Evolutionary conservation across 2,329 filamentous ascomycete species (phyloP), one percentile per base, ranked within the genome.

Genomic region (Cryphonectria japonica): DNA sequence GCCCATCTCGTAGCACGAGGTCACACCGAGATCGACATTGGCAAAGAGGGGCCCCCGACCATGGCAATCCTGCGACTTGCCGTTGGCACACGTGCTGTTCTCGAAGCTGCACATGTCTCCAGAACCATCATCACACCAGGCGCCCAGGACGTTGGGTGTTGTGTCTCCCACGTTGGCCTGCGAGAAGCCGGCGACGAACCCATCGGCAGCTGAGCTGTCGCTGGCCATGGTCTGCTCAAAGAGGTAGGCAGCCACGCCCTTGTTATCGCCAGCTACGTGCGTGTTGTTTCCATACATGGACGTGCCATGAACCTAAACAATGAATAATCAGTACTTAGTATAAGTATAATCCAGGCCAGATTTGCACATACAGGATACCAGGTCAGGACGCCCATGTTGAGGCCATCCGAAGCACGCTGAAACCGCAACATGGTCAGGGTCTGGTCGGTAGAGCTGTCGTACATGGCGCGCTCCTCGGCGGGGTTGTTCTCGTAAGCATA

Each of bases 151-250:
- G 76, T 97, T 97, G 13, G 95, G 95, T 1, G 91, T 92, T 0
- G 93, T 96, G 77, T 98, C 95, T 34, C 94, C 95, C 68, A 97
- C 93, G 77, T 93, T 97, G 39, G 94, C 89, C 80, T 97, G 94
- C 0, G 93, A 96, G 81, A 97, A 98, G 14, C 94, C 95, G 2
- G 94, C 94, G 1, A 97, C 92, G 76, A 97, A 97, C 14, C 86
- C 87, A 0, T 88, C 84, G 0, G 88, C 85, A 61, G 88, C 90
- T 14, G 83, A 83, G 2, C 81, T 77, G 39, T 86, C 83, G 6
- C 82, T 83, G 57, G 82, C 81, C 69, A 92, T 87, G 59, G 88
- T 88, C 75, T 93, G 88, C 79, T 98, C 95, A 74, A 97, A 92
- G 7, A 97, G 84, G 75, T 91, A 89, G 3, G 94, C 93, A 0